Evolutionary conservation across 192 early-diverging fungal genomes (phyloP).

Genomic region (Coemansia sp.): DNA sequence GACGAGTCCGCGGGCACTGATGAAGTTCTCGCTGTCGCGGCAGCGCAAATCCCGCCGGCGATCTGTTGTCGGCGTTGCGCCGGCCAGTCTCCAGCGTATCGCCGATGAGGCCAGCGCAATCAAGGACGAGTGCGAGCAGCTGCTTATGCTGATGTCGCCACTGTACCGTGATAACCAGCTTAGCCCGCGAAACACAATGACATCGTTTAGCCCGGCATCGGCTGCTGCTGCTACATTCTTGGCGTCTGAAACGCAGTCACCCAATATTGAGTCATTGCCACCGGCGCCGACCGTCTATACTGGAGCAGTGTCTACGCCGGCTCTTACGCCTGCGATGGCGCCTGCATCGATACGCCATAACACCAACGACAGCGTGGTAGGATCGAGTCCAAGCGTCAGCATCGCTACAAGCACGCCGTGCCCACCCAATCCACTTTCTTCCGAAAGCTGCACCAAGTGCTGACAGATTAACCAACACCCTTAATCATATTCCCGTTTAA

Average conservation of each 20-base stretch:
- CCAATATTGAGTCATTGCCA: neutral
- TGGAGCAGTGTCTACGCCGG: neutral
- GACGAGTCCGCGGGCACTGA: constrained; percentile 15
- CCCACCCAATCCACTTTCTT: constrained; percentile 5
- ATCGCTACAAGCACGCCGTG: constrained; percentile 15
- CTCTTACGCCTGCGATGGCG: neutral
- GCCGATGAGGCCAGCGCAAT: constrained; percentile 39
- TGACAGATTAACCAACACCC: neutral
- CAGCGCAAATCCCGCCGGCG: constrained; percentile 47
- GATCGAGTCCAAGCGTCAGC: neutral
- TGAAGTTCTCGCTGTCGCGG: constrained; percentile 33
- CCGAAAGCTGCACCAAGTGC: constrained; percentile 35
- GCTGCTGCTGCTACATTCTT: neutral
- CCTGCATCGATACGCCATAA: too few species aligned
- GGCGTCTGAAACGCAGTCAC: constrained; percentile 2
- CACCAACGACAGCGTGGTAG: neutral
- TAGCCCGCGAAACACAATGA: constrained; percentile 22
- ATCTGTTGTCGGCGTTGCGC: constrained; percentile 47
- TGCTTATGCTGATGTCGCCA: constrained; percentile 46
- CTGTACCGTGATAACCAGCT: constrained; percentile 40
- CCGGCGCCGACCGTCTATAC: neutral
- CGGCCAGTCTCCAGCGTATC: constrained; percentile 51
- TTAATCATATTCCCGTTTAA: too few species aligned
- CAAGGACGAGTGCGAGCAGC: constrained; percentile 44
- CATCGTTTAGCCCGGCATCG: neutral